Evolutionary conservation across 2,329 filamentous ascomycete genomes (phyloP), one percentile per base, ranked within the genome.

Genomic region (Cladosporium sp.): DNA sequence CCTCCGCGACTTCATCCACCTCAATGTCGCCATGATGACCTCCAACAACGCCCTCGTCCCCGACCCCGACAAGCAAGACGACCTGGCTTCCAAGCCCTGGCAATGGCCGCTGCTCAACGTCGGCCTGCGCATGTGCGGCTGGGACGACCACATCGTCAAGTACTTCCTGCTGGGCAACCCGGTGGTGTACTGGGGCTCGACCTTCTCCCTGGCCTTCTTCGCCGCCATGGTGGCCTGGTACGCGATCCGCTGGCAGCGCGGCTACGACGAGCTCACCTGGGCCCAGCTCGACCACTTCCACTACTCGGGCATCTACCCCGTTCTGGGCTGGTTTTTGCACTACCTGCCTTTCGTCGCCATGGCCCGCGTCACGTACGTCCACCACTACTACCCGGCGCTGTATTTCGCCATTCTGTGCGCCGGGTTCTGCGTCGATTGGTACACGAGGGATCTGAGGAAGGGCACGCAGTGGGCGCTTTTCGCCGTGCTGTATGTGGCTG

Each of bases 1-100:
- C 79, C 78, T 96, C 65, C 91, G 95, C 67, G 93, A 99, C 71
- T 99, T 99, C 64, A 85, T 99, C 57, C 93, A 99, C 70, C 77
- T 97, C 55, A 99, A 99, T 68, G 93, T 99, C 55, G 93, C 93
- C 56, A 99, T 99, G 93, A 96, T 97, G 92, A 99, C 93, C 3
- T 97, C 93, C 34, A 99, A 99, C 80, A 99, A 99, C 66, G 93
- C 93, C 19, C 83, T 99, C 40, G 89, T 99, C 17, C 93, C 93
- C 3, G 93, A 99, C 65, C 92, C 93, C 4, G 93, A 99, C 70
- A 99, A 99, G 80, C 93, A 99, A 70, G 93, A 99, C 64, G 93
- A 99, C 65, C 82, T 99, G 42, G 93, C 93, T 27, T 99, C 93
- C 12, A 79, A 90, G 59, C 96, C 91, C 78, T 99, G 93, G 93